Conservation (phyloP, 225 moss, liverwort and hornwort species). For the Polytrichum formosum region DNA sequence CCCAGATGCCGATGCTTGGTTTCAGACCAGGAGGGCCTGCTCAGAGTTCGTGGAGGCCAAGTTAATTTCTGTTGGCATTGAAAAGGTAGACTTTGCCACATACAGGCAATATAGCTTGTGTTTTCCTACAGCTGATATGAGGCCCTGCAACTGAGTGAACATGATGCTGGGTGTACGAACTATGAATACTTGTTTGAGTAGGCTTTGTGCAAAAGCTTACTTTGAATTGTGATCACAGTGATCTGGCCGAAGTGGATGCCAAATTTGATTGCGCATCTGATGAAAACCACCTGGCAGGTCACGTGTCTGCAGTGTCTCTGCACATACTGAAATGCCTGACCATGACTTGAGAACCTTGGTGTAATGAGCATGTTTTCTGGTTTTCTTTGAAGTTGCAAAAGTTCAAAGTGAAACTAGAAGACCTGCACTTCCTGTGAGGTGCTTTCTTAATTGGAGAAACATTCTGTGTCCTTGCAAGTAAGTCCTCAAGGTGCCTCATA, state of each 20-base stretch:
- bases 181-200: constrained; percentile 2
- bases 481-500: constrained; percentile 62
- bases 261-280: constrained; percentile 20
- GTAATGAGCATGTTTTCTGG: constrained; percentile 41
- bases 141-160: constrained; percentile 12
- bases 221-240: background rate
- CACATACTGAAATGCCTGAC: constrained; percentile 18
- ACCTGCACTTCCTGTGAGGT: constrained; percentile 53
- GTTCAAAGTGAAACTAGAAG: constrained; percentile 44
- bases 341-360: constrained; percentile 19
- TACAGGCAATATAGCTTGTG: constrained; percentile 35
- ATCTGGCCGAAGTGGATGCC: background rate
- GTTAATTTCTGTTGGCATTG: constrained; percentile 39
- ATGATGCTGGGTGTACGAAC: background rate
- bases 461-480: constrained; percentile 58
- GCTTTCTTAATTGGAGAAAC: constrained; percentile 50
- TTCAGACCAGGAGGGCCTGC: constrained; percentile 84
- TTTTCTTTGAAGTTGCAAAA: constrained; percentile 18
- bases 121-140: constrained; percentile 20
- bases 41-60: constrained; percentile 77
- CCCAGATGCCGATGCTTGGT: constrained; percentile 61
- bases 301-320: constrained; percentile 30
- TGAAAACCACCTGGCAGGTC: constrained; percentile 41
- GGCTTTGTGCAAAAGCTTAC: constrained; percentile 3
- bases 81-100: constrained; percentile 34